Base-by-base conservation (phyloP, 192 early-diverging fungal genomes). In the Coemansia sp. region DNA sequence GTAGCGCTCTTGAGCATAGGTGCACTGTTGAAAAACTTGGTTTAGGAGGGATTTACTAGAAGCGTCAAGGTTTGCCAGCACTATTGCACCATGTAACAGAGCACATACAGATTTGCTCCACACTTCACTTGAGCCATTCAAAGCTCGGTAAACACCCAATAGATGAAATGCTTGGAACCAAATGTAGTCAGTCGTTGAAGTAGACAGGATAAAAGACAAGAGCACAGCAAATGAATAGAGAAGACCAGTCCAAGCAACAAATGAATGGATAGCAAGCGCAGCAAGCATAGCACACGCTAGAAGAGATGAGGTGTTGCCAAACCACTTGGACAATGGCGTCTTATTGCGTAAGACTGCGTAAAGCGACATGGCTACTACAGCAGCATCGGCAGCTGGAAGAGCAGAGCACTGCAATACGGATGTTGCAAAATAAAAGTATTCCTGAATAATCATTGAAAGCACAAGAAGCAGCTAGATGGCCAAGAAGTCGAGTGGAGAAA, bases 381-480 rank as follows among this genome's bases (percentile, higher is more conserved):
- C 25, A 14, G 51, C 23, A 25, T 53, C 51, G 27, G 25, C 51
- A 5, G 51, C 25, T 27, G 51, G 51, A 53, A 53, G 51, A 53
- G 51, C 51, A 9, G 11, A 53, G 9, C 25, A 3, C 11, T 53
- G 51, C 25, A 53, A 29, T 25, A 15, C 25, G 2, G 23, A 29
- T 2, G 23, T 31, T 27, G 51, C 51, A 53, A 2, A 14, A 25
- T 29, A 29, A 53, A 29, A 14, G 25, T 27, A 53, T 14, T 29
- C 51, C 51, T 53, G 51, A 12, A 53, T 53, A 27, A 53, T 31
- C 51, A 53, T 53, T 53, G 25, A 53, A 53, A 27, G 48, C 21
- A 50, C 6, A 25, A 50, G 21, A 25, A 15, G n/a, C 15, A 46
- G 21, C 5, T 19, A 53, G 25, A 7, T 14, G 10, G 51, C 23